Evolutionary conservation across 495 filamentous ascomycete genomes (phyloP).

Genomic region (Aspergillus nanangensis): DNA sequence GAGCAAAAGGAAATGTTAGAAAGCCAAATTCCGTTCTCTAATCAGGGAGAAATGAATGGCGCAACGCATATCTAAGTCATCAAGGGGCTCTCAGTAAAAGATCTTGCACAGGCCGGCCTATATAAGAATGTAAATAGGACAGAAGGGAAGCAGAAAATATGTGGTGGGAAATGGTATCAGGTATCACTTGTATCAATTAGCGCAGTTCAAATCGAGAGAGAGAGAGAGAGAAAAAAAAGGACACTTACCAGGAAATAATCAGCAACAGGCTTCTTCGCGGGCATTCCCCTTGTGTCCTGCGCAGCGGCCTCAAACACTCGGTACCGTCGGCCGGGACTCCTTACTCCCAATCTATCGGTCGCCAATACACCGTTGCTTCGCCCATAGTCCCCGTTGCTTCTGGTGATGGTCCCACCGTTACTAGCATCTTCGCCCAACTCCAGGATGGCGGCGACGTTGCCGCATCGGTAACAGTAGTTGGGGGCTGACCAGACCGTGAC

Average conservation of each 20-base stretch:
- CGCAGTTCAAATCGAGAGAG: neutral
- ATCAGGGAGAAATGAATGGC: no score
- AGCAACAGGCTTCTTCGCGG: constrained; percentile 95
- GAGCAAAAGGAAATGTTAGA: no score
- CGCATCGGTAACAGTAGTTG: constrained; percentile 98
- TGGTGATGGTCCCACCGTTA: constrained; percentile 66
- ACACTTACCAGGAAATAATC: constrained; percentile 82
- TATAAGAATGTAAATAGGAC: constrained; percentile 11
- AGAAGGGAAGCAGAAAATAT: neutral
- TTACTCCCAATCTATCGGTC: constrained; percentile 38
- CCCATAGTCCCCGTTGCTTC: constrained; percentile 76
- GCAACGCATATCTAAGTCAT: no score
- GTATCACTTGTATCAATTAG: no score
- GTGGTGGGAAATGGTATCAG: constrained; percentile 17
- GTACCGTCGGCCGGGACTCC: constrained; percentile 85
- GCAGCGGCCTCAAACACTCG: constrained; percentile 95
- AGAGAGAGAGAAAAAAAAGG: neutral
- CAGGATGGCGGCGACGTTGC: constrained; percentile 92
- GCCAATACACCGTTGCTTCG: constrained; percentile 46
- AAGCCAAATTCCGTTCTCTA: no score
- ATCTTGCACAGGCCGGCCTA: constrained; percentile 5
- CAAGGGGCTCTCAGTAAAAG: no score
- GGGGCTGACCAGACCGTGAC: constrained; percentile 97
- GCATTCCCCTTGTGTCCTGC: constrained; percentile 96
- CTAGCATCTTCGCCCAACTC: constrained; percentile 85